Evolutionary conservation across 257 asterid genomes (phyloP).

Genomic region (Linderniella brevidens): DNA sequence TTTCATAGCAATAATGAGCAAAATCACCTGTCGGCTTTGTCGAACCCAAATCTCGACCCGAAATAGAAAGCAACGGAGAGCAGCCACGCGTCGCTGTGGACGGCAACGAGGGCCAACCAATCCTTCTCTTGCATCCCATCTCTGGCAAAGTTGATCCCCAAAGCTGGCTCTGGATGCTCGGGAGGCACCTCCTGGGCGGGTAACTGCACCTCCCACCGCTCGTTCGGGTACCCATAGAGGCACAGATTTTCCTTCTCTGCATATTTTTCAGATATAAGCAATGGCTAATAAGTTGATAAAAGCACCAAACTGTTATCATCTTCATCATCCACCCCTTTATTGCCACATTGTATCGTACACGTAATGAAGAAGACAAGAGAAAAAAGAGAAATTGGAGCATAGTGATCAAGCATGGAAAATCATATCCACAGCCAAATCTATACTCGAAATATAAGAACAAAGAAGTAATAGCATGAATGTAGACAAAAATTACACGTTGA

Average conservation of each 20-base stretch:
- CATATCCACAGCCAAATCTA: too few relatives aligned
- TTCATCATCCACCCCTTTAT: too few relatives aligned
- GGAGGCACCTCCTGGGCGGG: slow-evolving; percentile 87
- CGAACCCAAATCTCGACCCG: slow-evolving; percentile 38
- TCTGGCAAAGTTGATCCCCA: slow-evolving; percentile 76
- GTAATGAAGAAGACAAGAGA: too few relatives aligned
- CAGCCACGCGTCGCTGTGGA: slow-evolving; percentile 75
- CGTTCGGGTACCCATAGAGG: slow-evolving; percentile 57
- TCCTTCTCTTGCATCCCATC: slow-evolving; percentile 75
- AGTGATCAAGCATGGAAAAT: too few relatives aligned
- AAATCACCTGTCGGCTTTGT: slow-evolving; percentile 31
- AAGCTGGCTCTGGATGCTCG: slow-evolving; percentile 83
- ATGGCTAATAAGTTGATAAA: neutral
- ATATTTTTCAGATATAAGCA: slow-evolving; percentile 3
- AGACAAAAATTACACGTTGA: too few relatives aligned
- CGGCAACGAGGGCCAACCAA: slow-evolving; percentile 78
- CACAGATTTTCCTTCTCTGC: slow-evolving; percentile 65
- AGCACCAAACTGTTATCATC: too few relatives aligned
- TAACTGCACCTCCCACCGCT: slow-evolving; percentile 60
- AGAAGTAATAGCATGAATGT: too few relatives aligned
- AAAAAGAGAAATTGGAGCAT: too few relatives aligned
- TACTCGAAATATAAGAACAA: too few relatives aligned
- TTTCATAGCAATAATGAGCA: neutral
- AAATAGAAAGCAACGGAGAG: slow-evolving; percentile 50
- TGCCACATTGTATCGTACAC: too few relatives aligned